phyloP scores from a whole-genome alignment of 306 rosid species.

The Rosa lucieae region DNA sequence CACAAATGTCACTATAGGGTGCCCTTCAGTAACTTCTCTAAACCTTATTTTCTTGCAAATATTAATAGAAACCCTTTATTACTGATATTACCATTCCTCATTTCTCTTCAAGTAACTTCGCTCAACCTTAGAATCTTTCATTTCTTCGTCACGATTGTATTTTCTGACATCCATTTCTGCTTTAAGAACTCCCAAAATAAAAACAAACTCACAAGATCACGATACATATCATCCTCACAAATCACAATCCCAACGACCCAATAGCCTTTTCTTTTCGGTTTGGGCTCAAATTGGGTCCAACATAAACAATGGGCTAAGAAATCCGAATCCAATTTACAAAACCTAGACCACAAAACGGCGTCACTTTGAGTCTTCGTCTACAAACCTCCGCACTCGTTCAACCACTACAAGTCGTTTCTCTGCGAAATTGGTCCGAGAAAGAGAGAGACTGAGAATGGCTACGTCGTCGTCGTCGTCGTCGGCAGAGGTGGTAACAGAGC shows the following conservation, averaged over 20 bases:
- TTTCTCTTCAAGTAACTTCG: not conserved
- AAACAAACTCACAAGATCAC: too few species aligned
- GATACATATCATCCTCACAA: too few species aligned
- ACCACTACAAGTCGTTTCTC: slow-evolving; percentile 2
- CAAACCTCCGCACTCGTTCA: not conserved
- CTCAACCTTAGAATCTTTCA: not conserved
- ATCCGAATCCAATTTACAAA: not conserved
- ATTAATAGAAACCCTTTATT: too few species aligned
- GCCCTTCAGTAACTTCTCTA: not conserved
- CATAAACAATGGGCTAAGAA: not conserved
- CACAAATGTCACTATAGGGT: too few species aligned
- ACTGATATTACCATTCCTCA: not conserved
- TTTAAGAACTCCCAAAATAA: too few species aligned
- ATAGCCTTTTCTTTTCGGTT: not conserved
- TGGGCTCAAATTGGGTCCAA: not conserved
- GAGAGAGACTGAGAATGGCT: slow-evolving; percentile 35
- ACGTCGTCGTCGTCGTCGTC: slow-evolving; percentile 48
- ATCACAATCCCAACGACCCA: not conserved
- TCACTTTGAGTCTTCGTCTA: not conserved
- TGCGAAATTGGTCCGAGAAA: not conserved
- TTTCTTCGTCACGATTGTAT: too few species aligned
- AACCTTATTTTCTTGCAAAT: not conserved
- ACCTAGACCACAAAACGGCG: slow-evolving; percentile 15
- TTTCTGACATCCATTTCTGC: too few species aligned
- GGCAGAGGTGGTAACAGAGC: slow-evolving; percentile 46